Percentiles rank a stretch among this genome's conserved stretches.
Conservation (phyloP, 495 filamentous ascomycete genomes). For the Halenospora varia region DNA sequence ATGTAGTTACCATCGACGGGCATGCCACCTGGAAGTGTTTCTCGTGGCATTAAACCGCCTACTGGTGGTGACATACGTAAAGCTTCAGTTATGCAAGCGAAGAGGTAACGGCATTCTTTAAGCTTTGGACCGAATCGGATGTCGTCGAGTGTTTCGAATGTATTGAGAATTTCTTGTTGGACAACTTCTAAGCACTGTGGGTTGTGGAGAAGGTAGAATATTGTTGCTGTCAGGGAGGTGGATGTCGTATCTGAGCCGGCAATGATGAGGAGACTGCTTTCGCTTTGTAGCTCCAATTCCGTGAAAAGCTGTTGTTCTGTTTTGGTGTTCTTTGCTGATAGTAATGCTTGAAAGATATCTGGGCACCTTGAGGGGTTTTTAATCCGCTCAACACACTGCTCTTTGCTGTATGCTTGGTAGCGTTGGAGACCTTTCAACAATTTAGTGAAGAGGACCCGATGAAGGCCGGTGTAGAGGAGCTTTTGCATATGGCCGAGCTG, state of each 20-base stretch:
- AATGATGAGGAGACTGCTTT: conserved; percentile 61
- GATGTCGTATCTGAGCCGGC: conserved; percentile 59
- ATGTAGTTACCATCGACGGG: conserved; percentile 23
- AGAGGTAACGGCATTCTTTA: conserved; percentile 39
- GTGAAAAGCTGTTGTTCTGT: conserved; percentile 58
- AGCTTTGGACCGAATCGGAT: conserved; percentile 30
- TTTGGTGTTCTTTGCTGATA: conserved; percentile 53
- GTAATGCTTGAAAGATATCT: conserved; percentile 56
- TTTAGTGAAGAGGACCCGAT: background rate
- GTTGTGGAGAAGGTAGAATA: conserved; percentile 65
- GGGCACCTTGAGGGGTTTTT: conserved; percentile 51
- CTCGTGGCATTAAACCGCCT: conserved; percentile 52
- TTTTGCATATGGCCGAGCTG: background rate
- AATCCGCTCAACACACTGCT: conserved; percentile 35
- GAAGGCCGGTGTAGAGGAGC: conserved; percentile 11
- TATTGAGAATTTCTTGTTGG: conserved; percentile 41
- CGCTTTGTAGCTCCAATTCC: conserved; percentile 62
- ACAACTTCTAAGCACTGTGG: conserved; percentile 41
- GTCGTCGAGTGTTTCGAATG: conserved; percentile 45
- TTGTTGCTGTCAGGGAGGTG: conserved; percentile 36
- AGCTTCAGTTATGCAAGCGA: conserved; percentile 62
- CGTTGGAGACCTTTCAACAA: conserved; percentile 35
- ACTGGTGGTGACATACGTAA: conserved; percentile 69
- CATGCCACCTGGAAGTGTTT: conserved; percentile 57
- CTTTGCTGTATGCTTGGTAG: background rate